Evolutionary conservation across 140 eudicot species (phyloP), one percentile per base, ranked within the genome.

Genomic region (Senecio squalidus): DNA sequence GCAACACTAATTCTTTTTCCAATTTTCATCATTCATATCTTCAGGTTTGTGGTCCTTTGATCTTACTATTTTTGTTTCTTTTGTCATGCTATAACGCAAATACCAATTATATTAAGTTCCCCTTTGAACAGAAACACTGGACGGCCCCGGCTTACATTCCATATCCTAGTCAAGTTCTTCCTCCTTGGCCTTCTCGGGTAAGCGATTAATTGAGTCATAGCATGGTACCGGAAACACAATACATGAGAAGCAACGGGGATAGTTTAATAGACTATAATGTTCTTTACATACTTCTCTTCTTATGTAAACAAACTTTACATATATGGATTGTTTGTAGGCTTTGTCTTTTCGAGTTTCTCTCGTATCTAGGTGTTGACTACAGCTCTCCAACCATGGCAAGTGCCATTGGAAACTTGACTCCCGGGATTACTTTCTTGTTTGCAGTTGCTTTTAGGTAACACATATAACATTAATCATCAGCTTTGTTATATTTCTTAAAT

Each of bases 1-100:
- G 80, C 80, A 33, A 75, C 82, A 18, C 51, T 78, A 26, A 17
- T 82, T 17, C 82, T 82, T 56, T 60, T 82, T 50, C 85, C 90
- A 5, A 63, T 38, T 30, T 71, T 64, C 71, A 50, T 78, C 68
- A 0, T 64, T 68, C 81, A 65, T 46, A 47, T 24, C 58, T 10
- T 39, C 66, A 82, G 89, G 89, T 82, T 34, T 36, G 43, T 15
- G 10, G 4, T 3, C 43, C 11, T 33, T 3, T 1, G 14, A 8
- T n/a, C 22, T n/a, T 44, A 7, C 16, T 17, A 4, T 43, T n/a
- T 13, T 2, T 43, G 21, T 43, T 15, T 44, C 9, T 44, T 0
- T 14, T 43, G 20, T 34, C 6, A 41, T 43, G 8, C 23, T 16
- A 17, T 21, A 9, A 45, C 28, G 9, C 16, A 30, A 28, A 10